phyloP scores from a whole-genome alignment of 768 basidiomycete genomes.

The Amylocystis lapponica region DNA sequence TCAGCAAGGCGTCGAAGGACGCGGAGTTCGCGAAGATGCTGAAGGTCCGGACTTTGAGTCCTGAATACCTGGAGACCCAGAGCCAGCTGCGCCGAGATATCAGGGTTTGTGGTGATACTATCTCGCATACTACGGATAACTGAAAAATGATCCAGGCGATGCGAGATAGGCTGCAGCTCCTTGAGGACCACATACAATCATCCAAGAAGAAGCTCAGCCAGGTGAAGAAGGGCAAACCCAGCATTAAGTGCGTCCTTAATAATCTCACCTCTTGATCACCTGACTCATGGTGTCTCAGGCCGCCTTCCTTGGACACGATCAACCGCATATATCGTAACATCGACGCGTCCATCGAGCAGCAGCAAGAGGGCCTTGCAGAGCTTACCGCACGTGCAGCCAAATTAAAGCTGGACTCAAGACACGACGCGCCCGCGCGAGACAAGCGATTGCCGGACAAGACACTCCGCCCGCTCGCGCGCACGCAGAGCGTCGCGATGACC shows the following conservation, averaged over 20 bases:
- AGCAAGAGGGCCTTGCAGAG: conserved; percentile 45
- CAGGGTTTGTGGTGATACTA: conserved; percentile 38
- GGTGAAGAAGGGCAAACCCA: conserved; percentile 54
- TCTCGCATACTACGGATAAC: not conserved
- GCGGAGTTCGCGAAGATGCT: conserved; percentile 56
- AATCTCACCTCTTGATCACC: not conserved
- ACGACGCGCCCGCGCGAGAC: conserved; percentile 28
- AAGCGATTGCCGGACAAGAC: conserved; percentile 23
- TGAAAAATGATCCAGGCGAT: conserved; percentile 42
- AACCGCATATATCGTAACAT: conserved; percentile 84
- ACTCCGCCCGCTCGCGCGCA: conserved; percentile 22
- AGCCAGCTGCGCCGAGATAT: conserved; percentile 66
- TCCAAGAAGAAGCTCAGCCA: conserved; percentile 67
- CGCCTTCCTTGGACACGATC: conserved; percentile 81
- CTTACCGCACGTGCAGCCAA: conserved; percentile 50
- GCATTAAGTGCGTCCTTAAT: conserved; percentile 45
- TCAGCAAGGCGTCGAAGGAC: conserved; percentile 73
- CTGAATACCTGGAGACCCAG: conserved; percentile 84
- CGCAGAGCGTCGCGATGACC: conserved; percentile 62
- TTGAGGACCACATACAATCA: conserved; percentile 66
- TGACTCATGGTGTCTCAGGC: conserved; percentile 36
- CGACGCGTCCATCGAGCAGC: conserved; percentile 61
- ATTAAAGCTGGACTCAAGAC: conserved; percentile 33
- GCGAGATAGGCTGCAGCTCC: conserved; percentile 67
- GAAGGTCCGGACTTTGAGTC: conserved; percentile 44